A percentile compares a stretch with the other conserved stretches of the same genome.
These are phyloP conservation scores for Setaria viridis DNA, from an alignment of 202 grass and related monocot genomes.

Conservation along the genomic window DNA sequence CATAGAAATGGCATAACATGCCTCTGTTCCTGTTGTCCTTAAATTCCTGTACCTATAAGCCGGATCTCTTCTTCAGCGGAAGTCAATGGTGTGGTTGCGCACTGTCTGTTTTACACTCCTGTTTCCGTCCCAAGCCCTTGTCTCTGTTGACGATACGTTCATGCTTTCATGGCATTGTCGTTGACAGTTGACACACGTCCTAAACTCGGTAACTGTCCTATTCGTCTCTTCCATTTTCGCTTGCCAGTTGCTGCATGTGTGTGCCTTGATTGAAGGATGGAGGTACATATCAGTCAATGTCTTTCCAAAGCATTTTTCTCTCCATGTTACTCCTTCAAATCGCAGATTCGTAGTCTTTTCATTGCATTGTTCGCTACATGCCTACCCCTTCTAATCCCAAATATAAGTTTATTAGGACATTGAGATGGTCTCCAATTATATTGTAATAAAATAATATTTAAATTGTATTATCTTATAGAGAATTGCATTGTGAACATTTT, in stretches of 20 bases:
- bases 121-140: neutral
- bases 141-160: neutral
- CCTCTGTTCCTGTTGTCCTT: neutral
- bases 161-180: neutral
- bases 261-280: neutral
- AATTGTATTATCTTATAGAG: too few species aligned
- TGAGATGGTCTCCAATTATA: too few species aligned
- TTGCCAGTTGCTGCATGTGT: neutral
- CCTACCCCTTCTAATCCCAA: neutral
- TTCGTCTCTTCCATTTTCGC: neutral
- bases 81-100: constrained; percentile 26
- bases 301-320: neutral
- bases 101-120: constrained; percentile 17
- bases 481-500: too few species aligned
- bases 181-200: neutral
- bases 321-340: neutral
- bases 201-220: too few species aligned
- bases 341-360: too few species aligned
- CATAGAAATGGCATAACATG: neutral
- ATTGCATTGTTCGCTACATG: neutral
- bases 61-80: constrained; percentile 16
- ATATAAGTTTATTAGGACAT: neutral
- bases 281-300: neutral
- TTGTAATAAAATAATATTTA: too few species aligned
- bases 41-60: constrained; percentile 22